A percentile compares a stretch with the other conserved stretches of the same genome.
Evolutionary conservation across 768 basidiomycete species (phyloP).

Genomic region (Mycena belliarum): DNA sequence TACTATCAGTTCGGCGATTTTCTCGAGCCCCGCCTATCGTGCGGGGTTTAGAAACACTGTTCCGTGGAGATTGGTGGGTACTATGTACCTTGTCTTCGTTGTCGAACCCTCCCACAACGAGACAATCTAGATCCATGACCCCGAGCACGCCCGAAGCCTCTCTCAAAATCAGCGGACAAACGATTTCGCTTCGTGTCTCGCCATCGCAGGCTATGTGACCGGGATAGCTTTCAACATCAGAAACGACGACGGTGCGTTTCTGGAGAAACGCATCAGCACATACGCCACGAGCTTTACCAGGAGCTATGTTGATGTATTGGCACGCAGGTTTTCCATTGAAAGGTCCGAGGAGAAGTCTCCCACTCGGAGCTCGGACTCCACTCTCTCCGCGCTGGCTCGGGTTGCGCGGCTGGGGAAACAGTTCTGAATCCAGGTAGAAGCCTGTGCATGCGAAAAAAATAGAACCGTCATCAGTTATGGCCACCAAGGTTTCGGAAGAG

Average conservation of each 20-base stretch:
- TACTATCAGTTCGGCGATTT: slow-evolving; percentile 67
- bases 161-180: slow-evolving; percentile 66
- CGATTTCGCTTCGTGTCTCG: slow-evolving; percentile 88
- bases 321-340: slow-evolving; percentile 94
- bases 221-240: slow-evolving; percentile 77
- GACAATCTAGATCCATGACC: slow-evolving; percentile 87
- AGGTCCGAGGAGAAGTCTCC: slow-evolving; percentile 68
- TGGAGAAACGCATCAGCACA: slow-evolving; percentile 78
- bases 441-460: slow-evolving; percentile 46
- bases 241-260: slow-evolving; percentile 61
- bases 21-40: slow-evolving; percentile 59
- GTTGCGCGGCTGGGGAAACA: slow-evolving; percentile 53
- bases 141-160: slow-evolving; percentile 39
- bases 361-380: slow-evolving; percentile 1
- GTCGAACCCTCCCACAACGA: slow-evolving; percentile 68
- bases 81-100: slow-evolving; percentile 67
- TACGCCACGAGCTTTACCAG: slow-evolving; percentile 64
- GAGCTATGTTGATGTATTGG: slow-evolving; percentile 64
- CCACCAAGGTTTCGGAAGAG: slow-evolving; percentile 1
- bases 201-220: slow-evolving; percentile 96
- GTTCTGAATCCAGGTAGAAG: slow-evolving; percentile 74
- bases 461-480: too few species aligned
- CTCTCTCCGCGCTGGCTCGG: slow-evolving; percentile 18
- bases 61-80: slow-evolving; percentile 2
- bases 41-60: neutral